Conservation (phyloP, 108 stramenopile species). For the Poteriospumella lacustris region DNA sequence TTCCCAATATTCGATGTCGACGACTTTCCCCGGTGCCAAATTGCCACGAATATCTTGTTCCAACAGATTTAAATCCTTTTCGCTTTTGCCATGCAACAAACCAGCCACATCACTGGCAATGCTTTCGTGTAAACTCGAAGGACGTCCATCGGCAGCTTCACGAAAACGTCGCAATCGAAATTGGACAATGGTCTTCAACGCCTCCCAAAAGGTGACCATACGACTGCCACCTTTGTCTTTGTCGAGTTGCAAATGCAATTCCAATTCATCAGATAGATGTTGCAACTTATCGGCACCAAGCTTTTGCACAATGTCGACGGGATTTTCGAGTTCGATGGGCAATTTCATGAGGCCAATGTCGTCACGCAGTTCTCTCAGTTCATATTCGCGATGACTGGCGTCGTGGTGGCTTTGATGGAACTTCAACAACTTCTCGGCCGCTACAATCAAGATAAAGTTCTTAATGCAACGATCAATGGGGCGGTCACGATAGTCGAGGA, state of each 20-base stretch:
- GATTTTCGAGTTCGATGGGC: not conserved
- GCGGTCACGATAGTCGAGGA: slow-evolving; percentile 83
- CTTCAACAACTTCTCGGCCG: slow-evolving; percentile 77
- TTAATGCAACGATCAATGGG: slow-evolving; percentile 91
- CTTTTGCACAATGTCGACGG: not conserved
- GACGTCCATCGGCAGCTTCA: not conserved
- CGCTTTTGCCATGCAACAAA: slow-evolving; percentile 55
- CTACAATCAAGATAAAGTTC: slow-evolving; percentile 78
- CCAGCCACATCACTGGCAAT: not conserved
- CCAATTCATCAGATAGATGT: not conserved
- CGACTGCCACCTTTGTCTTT: not conserved
- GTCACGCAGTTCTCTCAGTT: not conserved
- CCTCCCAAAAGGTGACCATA: not conserved
- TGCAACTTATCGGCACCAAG: not conserved
- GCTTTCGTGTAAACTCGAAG: not conserved
- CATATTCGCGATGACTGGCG: not conserved
- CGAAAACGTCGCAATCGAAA: not conserved
- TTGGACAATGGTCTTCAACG: not conserved
- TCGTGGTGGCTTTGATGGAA: not conserved
- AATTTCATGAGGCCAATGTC: not conserved
- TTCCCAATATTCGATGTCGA: slow-evolving; percentile 77
- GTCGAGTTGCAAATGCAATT: not conserved
- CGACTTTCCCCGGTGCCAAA: slow-evolving; percentile 48
- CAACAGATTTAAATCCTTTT: slow-evolving; percentile 70
- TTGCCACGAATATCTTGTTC: slow-evolving; percentile 67